A percentile compares a stretch with the other conserved stretches of the same genome.
Conservation (phyloP, 2,329 filamentous ascomycete species). For the Passalora sequoiae region DNA sequence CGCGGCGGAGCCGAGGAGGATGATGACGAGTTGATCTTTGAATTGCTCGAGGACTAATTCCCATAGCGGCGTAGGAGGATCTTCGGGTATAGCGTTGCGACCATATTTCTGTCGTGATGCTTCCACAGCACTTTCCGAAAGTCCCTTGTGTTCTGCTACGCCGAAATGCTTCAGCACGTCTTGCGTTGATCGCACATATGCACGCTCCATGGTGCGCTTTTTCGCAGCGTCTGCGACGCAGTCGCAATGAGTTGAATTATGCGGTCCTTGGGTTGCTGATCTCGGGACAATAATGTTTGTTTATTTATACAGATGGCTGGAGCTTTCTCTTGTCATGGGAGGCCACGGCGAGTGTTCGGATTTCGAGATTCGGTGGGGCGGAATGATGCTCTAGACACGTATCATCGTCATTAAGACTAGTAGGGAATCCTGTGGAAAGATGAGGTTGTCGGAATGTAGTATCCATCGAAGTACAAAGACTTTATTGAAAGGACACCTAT, state of each 20-base stretch:
- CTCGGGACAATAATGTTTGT: no score
- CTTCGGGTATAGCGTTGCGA: slow-evolving; percentile 64
- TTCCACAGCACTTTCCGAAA: slow-evolving; percentile 30
- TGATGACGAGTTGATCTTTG: slow-evolving; percentile 96
- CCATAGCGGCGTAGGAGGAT: slow-evolving; percentile 93
- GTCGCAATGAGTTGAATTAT: no score
- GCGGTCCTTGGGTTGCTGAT: no score
- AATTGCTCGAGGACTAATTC: slow-evolving; percentile 96
- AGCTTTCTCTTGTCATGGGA: neutral
- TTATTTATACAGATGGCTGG: neutral
- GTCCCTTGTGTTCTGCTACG: slow-evolving; percentile 32
- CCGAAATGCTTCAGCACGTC: slow-evolving; percentile 36
- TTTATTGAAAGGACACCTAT: neutral
- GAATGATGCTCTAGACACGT: neutral
- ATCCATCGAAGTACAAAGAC: neutral
- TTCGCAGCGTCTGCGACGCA: no score
- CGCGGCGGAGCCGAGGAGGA: slow-evolving; percentile 84
- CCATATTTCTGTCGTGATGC: slow-evolving; percentile 33
- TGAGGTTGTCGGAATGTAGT: no score
- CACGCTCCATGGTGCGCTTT: slow-evolving; percentile 33
- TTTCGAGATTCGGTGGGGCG: neutral
- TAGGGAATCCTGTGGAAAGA: neutral
- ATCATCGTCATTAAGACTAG: neutral
- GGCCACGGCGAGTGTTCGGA: neutral
- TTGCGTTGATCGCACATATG: slow-evolving; percentile 31